Base-by-base conservation (phyloP, 2,329 filamentous ascomycete genomes). In the Penicillium italicum region DNA sequence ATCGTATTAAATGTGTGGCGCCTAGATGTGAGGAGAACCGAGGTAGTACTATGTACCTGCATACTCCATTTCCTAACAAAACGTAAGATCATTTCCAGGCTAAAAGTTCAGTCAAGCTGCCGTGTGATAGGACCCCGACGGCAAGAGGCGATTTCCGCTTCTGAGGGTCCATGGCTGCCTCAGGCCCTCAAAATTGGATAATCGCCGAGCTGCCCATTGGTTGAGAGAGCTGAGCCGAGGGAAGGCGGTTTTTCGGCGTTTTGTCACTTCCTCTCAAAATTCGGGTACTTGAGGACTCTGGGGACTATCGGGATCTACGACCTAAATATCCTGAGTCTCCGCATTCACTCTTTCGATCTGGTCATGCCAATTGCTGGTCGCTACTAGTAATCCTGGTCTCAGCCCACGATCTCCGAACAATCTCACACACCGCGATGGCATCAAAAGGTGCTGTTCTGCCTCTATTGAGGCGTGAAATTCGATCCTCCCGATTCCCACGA, bases 401-500 rank as follows among this genome's bases (percentile, higher is more conserved):
- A 36, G 22, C 34, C 33, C 24, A 20, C 41, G 41, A 36, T 37
- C 24, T 49, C 50, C 8, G n/a, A 40, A 53, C 8, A 26, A 24
- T 46, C 47, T 36, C 30, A 34, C 20, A 46, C 40, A 49, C 18
- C 56, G 53, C 58, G 46, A 77, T 77, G 75, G 73, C 73, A 57
- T 76, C 74, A 31, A 76, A 72, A 70, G 62, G 68, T 57, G 68
- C 71, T 42, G 65, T 72, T 38, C 57, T 74, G 62, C 74, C 74
- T 70, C 70, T 77, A 48, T 50, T 77, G 69, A 74, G 74, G 69
- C 72, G 74, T 38, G 71, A 76, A 58, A 56, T 73, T 45, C 71
- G 69, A 46, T 64, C 67, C 12, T 62, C 62, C 34, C 69, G 69
- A 43, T 61, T 72, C 26, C 64, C 70, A 51, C 67, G 66, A 56